A percentile compares a stretch with the other conserved stretches of the same genome.
Evolutionary conservation across 108 stramenopile species (phyloP).

Genomic region (Nitzschia inconspicua): DNA sequence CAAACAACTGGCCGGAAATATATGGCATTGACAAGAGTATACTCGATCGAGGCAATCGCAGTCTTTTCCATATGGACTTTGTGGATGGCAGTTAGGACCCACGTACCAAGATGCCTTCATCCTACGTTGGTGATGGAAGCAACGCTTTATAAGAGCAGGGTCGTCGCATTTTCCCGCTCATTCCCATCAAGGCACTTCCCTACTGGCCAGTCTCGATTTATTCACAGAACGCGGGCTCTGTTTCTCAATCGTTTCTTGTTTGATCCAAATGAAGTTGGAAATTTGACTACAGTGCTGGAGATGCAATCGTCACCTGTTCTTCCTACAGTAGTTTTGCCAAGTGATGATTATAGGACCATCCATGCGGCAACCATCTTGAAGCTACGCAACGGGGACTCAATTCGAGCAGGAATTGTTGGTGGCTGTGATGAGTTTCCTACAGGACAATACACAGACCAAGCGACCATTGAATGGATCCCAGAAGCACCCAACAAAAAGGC

Average conservation of each 20-base stretch:
- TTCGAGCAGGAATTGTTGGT: slow-evolving; percentile 72
- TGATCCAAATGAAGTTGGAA: slow-evolving; percentile 47
- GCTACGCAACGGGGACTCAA: slow-evolving; percentile 58
- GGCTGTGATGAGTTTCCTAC: slow-evolving; percentile 11
- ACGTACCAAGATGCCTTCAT: too few relatives aligned
- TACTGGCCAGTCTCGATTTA: too few relatives aligned
- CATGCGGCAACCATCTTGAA: slow-evolving; percentile 79
- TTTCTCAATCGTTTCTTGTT: slow-evolving; percentile 81
- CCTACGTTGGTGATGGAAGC: too few relatives aligned
- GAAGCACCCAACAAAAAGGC: slow-evolving; percentile 80
- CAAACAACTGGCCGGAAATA: too few relatives aligned
- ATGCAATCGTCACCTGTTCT: background rate
- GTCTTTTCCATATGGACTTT: too few relatives aligned
- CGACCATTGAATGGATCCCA: slow-evolving; percentile 73
- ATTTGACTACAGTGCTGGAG: background rate
- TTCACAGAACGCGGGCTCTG: too few relatives aligned
- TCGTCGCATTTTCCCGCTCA: too few relatives aligned
- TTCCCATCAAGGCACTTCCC: too few relatives aligned
- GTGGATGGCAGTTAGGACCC: too few relatives aligned
- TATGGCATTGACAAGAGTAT: too few relatives aligned
- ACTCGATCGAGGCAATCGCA: too few relatives aligned
- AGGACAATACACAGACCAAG: slow-evolving; percentile 67
- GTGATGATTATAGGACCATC: slow-evolving; percentile 78
- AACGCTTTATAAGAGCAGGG: too few relatives aligned
- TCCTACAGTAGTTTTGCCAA: slow-evolving; percentile 53